Evolutionary conservation across 2,329 filamentous ascomycete species (phyloP), one percentile per base, ranked within the genome.

Genomic region (Rugonectria rugulosa): DNA sequence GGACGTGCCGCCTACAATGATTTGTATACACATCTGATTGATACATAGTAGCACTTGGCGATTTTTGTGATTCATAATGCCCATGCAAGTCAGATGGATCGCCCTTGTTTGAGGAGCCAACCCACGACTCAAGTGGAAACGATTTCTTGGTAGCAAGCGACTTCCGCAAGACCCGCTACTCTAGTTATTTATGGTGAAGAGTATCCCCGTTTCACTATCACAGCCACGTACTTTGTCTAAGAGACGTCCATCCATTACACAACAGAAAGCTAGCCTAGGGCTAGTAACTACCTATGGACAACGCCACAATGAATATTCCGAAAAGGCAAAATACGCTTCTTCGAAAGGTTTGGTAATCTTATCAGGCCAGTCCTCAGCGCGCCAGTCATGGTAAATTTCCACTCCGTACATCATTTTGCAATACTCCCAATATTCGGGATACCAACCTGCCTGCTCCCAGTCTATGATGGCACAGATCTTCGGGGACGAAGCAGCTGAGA

Each of bases 341-440:
- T 66, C 53, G 37, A 46, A 63, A 1, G 56, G 49, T 15, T 60
- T 50, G n/a, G 53, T 56, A 20, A 69, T 31, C 40, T 60, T 61
- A 12, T 58, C 64, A 40, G 41, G 38, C 63, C 64, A 68, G 15
- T 60, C 61, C 23, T 45, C 55, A 12, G 11, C 32, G 14, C 55
- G 58, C 61, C 60, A 65, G 21, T 63, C 57, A 40, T 66, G 60
- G 9, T 32, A 11, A 10, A 43, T 29, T 4, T 56, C 42, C 42
- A 63, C 53, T 23, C 49, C 62, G 37, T 50, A 65, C 3, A 64
- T 29, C 27, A 66, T 42, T 53, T 69, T 70, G 9, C 64, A 66
- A 41, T 67, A 67, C 24, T 71, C 68, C 68, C 68, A 72, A 45
- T 71, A 41, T 21, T 49, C 46, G 6, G 36, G 36, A 10, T 49